Percentiles rank a stretch among this genome's conserved stretches.
Evolutionary conservation across 768 basidiomycete genomes (phyloP).

Genomic region (Tylopilus sp.): DNA sequence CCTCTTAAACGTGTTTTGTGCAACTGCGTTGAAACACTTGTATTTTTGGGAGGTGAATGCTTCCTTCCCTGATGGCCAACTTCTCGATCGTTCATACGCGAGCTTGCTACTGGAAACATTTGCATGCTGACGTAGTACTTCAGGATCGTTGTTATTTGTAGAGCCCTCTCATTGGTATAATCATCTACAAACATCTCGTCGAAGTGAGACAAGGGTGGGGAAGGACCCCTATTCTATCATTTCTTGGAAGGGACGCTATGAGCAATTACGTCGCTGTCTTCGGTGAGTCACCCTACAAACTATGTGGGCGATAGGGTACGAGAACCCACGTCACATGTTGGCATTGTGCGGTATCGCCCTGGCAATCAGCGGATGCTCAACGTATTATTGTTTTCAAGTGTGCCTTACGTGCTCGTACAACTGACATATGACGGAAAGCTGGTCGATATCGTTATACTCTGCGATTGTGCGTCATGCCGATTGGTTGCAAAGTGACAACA

Average conservation of each 20-base stretch:
- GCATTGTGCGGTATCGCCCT: conserved; percentile 3
- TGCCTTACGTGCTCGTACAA: neutral
- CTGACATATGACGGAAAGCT: conserved; percentile 11
- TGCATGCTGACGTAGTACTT: neutral
- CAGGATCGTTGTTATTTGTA: conserved; percentile 23
- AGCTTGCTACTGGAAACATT: conserved; percentile 12
- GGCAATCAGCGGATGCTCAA: neutral
- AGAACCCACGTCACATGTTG: neutral
- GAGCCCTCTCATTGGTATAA: conserved; percentile 37
- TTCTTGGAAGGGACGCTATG: conserved; percentile 44
- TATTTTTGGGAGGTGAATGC: conserved; percentile 21
- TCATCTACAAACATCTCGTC: conserved; percentile 36
- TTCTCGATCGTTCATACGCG: neutral
- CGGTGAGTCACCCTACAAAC: conserved; percentile 25
- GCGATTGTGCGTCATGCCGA: conserved; percentile 12
- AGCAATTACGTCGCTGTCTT: conserved; percentile 42
- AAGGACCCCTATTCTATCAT: conserved; percentile 36
- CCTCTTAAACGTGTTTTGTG: conserved; percentile 17
- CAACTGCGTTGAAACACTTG: no score
- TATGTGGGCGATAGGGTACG: no score
- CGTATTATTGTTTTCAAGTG: conserved; percentile 3
- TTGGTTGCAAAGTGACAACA: neutral
- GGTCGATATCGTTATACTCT: conserved; percentile 14
- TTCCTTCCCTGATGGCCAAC: conserved; percentile 13
- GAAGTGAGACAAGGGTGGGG: conserved; percentile 44